Percentiles rank a stretch among this genome's conserved stretches.
Conservation (phyloP, 2,329 filamentous ascomycete species). For the Scopulariopsis brevicaulis region DNA sequence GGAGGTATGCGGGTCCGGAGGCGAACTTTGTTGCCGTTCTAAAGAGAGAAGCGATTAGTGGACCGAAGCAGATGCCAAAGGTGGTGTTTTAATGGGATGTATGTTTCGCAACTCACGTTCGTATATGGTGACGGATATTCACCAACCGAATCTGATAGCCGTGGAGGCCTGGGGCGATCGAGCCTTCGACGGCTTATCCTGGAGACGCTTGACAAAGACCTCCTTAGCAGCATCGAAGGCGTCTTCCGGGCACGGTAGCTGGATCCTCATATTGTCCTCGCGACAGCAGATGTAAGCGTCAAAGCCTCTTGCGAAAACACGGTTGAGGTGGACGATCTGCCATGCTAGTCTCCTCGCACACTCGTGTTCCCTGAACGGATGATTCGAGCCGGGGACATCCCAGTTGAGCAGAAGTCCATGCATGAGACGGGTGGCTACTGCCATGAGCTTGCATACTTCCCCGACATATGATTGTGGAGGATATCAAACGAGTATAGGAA, state of each 20-base stretch:
- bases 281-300: constrained; percentile 25
- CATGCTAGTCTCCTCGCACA: constrained; percentile 22
- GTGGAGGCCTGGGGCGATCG: constrained; percentile 17
- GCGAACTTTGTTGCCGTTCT: constrained; percentile 10
- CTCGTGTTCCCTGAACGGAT: constrained; percentile 22
- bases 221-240: constrained; percentile 19
- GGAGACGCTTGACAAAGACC: constrained; percentile 18
- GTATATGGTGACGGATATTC: constrained; percentile 23
- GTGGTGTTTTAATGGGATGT: not conserved
- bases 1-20: constrained; percentile 6
- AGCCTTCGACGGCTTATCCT: constrained; percentile 14
- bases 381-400: constrained; percentile 17
- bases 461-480: constrained; percentile 22
- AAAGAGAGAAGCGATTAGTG: not conserved
- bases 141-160: constrained; percentile 22
- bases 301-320: constrained; percentile 25
- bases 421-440: constrained; percentile 22
- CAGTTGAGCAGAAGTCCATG: constrained; percentile 26
- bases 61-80: not conserved
- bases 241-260: constrained; percentile 21
- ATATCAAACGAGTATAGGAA: constrained; percentile 22
- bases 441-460: constrained; percentile 26
- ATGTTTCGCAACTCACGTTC: constrained; percentile 15
- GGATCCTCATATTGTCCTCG: constrained; percentile 24
- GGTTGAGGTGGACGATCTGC: constrained; percentile 25